phyloP scores from a whole-genome alignment of 768 basidiomycete species.

The Crucibulum laeve region DNA sequence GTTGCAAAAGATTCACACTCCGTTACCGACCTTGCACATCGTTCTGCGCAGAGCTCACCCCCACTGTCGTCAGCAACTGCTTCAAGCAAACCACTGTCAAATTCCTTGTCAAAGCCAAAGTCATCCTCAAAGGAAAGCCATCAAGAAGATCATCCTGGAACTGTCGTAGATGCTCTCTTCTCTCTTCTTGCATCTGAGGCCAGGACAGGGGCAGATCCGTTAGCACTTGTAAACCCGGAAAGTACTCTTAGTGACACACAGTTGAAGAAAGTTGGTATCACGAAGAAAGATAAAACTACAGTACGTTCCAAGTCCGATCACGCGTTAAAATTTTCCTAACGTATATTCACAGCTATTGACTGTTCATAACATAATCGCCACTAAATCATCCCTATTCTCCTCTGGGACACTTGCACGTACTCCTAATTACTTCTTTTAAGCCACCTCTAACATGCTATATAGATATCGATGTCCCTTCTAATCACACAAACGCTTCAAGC shows the following conservation, averaged over 20 bases:
- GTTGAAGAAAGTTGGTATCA: constrained; percentile 47
- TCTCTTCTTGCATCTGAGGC: constrained; percentile 28
- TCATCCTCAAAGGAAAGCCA: constrained; percentile 1
- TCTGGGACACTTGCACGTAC: constrained; percentile 25
- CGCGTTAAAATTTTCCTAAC: constrained; percentile 3
- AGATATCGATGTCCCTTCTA: constrained; percentile 56
- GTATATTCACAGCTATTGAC: constrained; percentile 23
- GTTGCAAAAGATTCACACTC: constrained; percentile 56
- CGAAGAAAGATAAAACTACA: constrained; percentile 50
- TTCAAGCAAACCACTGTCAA: constrained; percentile 8
- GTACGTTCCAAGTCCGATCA: constrained; percentile 30
- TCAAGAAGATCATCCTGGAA: constrained; percentile 3
- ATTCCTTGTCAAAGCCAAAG: background rate
- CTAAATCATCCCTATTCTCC: constrained; percentile 31
- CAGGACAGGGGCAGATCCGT: constrained; percentile 38
- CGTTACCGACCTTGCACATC: constrained; percentile 49
- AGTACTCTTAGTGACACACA: constrained; percentile 26
- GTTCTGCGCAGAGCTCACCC: no score
- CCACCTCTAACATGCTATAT: background rate
- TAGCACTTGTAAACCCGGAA: constrained; percentile 33
- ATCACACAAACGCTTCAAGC: constrained; percentile 43
- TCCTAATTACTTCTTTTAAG: background rate
- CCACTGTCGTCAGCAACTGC: constrained; percentile 6
- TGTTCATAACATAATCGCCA: constrained; percentile 28
- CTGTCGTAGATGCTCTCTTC: constrained; percentile 39